Evolutionary conservation across 352 stramenopile species (phyloP).

Genomic region (Globisporangium iwayamae): DNA sequence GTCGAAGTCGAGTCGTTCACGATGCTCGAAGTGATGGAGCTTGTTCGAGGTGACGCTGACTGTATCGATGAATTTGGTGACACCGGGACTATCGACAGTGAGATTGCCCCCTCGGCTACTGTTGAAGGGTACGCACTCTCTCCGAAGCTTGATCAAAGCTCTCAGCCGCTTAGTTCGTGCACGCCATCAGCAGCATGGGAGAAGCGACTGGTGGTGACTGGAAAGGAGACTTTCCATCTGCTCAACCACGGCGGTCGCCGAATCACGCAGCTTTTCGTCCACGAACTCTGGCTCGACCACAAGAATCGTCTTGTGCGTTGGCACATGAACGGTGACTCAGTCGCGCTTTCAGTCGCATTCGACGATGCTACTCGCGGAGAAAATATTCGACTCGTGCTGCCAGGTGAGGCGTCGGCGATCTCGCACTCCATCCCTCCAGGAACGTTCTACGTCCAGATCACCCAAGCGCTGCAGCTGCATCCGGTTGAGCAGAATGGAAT

Average conservation of each 20-base stretch:
- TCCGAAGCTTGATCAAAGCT: conserved; percentile 13
- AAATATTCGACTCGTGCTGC: conserved; percentile 75
- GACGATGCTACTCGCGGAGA: conserved; percentile 61
- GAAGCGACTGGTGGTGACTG: conserved; percentile 72
- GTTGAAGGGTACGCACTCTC: conserved; percentile 28
- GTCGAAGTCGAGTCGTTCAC: conserved; percentile 75
- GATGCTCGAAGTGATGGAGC: conserved; percentile 67
- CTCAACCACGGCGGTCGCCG: conserved; percentile 50
- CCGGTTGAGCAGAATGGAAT: conserved; percentile 27
- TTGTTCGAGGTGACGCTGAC: conserved; percentile 64
- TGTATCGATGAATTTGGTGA: conserved; percentile 52
- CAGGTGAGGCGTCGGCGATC: conserved; percentile 69
- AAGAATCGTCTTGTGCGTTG: conserved; percentile 80
- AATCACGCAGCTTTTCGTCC: conserved; percentile 82
- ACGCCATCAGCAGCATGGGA: conserved; percentile 59
- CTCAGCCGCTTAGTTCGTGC: conserved; percentile 22
- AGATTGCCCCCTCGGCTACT: neutral
- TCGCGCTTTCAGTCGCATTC: conserved; percentile 78
- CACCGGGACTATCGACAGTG: conserved; percentile 13
- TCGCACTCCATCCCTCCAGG: conserved; percentile 68
- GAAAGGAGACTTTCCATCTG: conserved; percentile 81
- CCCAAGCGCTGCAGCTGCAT: conserved; percentile 65
- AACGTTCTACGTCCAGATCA: conserved; percentile 81
- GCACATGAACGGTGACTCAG: conserved; percentile 81
- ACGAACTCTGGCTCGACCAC: conserved; percentile 83